Percentiles rank a stretch among this genome's conserved stretches.
phyloP scores from a whole-genome alignment of 225 moss, liverwort and hornwort species.

The Thuidium tamariscinum region DNA sequence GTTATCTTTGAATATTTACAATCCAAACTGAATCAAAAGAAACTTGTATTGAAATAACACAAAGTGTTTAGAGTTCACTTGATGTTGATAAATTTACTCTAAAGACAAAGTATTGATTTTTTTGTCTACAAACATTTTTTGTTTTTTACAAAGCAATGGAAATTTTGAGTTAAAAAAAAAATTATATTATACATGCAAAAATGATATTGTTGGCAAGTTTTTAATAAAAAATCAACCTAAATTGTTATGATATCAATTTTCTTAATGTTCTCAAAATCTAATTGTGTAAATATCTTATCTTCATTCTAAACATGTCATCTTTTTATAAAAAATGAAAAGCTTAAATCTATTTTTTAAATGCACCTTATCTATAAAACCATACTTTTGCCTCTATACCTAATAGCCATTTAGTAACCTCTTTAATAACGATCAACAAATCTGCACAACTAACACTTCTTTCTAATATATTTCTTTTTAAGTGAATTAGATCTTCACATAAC shows the following conservation, averaged over 20 bases:
- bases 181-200: accelerated
- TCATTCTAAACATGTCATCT: not conserved
- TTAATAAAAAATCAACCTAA: no score
- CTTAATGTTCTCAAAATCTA: no score
- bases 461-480: not conserved
- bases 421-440: no score
- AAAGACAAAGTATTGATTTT: not conserved
- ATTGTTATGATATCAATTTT: no score
- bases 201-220: no score
- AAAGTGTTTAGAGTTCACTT: not conserved
- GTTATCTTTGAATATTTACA: not conserved
- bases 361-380: accelerated
- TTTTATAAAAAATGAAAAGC: not conserved
- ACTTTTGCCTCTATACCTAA: accelerated
- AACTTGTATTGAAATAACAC: no score
- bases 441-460: not conserved
- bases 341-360: not conserved
- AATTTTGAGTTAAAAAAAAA: not conserved
- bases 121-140: not conserved
- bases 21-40: not conserved
- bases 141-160: not conserved
- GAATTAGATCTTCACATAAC: not conserved
- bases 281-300: not conserved
- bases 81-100: not conserved
- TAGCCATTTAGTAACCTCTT: not conserved